These are phyloP conservation scores for Bremia lactucae DNA, from an alignment of 352 stramenopile species.

Conservation along the genomic window DNA sequence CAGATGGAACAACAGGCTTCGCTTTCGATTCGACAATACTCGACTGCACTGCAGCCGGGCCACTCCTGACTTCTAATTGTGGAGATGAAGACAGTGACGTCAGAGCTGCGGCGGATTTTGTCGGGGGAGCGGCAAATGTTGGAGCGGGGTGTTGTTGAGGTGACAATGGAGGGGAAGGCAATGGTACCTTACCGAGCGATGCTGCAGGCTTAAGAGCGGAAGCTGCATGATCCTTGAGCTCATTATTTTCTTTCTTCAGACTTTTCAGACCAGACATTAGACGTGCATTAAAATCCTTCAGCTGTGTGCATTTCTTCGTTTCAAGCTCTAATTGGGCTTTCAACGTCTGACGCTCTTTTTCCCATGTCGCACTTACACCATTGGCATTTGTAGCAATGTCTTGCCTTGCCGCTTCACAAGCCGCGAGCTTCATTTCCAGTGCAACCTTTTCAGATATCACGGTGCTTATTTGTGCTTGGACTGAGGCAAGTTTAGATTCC, in stretches of 20 bases:
- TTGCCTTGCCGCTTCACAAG: constrained; percentile 30
- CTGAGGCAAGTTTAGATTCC: constrained; percentile 30
- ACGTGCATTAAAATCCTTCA: constrained; percentile 68
- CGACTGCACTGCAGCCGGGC: constrained; percentile 4
- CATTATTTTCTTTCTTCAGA: constrained; percentile 66
- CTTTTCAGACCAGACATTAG: constrained; percentile 59
- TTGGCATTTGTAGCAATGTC: constrained; percentile 21
- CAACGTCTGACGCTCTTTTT: constrained; percentile 51
- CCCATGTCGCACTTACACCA: constrained; percentile 26
- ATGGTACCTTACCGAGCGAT: constrained; percentile 11
- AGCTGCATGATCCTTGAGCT: constrained; percentile 46
- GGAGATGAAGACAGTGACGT: constrained; percentile 14
- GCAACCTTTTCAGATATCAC: constrained; percentile 30
- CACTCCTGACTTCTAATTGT: constrained; percentile 8
- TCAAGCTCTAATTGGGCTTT: constrained; percentile 51
- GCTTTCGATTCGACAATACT: constrained; percentile 7
- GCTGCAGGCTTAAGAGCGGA: constrained; percentile 6
- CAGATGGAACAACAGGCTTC: constrained; percentile 8
- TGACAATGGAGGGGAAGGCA: constrained; percentile 11
- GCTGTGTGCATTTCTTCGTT: constrained; percentile 46
- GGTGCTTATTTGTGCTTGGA: constrained; percentile 20
- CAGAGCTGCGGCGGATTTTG: constrained; percentile 10
- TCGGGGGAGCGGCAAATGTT: constrained; percentile 3
- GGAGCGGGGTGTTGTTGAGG: constrained; percentile 10
- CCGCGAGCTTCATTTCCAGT: constrained; percentile 33